Base-by-base conservation (phyloP, 2,329 filamentous ascomycete species). In the Mollisiaceae sp. region DNA sequence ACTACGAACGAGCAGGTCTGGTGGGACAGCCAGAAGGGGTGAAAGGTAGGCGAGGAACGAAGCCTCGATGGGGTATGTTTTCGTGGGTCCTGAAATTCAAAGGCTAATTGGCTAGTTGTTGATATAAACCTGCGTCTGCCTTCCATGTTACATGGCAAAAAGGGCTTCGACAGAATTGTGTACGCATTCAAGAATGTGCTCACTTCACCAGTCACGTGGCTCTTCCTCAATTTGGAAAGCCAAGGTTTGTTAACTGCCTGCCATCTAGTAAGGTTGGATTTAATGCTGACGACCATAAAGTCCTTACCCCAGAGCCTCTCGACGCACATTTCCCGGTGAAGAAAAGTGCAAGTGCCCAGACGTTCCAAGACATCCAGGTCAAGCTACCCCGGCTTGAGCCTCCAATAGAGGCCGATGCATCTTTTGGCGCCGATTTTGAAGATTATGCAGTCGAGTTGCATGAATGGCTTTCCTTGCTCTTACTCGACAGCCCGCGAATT, bases 1-100 rank as follows among this genome's bases (percentile, higher is more conserved):
- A 86, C 0, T 97, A 94, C 77, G 93, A 98, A 77, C 85, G 89
- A 57, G 89, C 90, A 56, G 95, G 95, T 0, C 82, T 99, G 0
- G 86, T 89, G 0, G 94, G 94, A 0, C 89, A 88, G 69, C 85
- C 91, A 20, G 80, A 87, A 63, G 85, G 85, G 1, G 78, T 79
- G 52, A 89, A 88, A 70, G 86, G 86, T 8, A 82, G 81, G 65
- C 81, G 86, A 22, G 83, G 83, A 1, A 74, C 85, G 56, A 93
- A 91, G 74, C 86, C 88, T 62, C 84, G 92, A 78, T 98, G 91
- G 84, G 76, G 92, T 95, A 83, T 60, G 84, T 76, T 39, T 18
- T 41, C 9, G 12, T 18, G 47, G 8, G 18, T 27, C 18, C 14
- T 60, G 35, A 35, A 14, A 59, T 55, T 64, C 36, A 67, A 61